Percentiles rank a stretch among this genome's conserved stretches.
phyloP scores from a whole-genome alignment of 2,329 filamentous ascomycete genomes.

The Scedosporium minutisporum region DNA sequence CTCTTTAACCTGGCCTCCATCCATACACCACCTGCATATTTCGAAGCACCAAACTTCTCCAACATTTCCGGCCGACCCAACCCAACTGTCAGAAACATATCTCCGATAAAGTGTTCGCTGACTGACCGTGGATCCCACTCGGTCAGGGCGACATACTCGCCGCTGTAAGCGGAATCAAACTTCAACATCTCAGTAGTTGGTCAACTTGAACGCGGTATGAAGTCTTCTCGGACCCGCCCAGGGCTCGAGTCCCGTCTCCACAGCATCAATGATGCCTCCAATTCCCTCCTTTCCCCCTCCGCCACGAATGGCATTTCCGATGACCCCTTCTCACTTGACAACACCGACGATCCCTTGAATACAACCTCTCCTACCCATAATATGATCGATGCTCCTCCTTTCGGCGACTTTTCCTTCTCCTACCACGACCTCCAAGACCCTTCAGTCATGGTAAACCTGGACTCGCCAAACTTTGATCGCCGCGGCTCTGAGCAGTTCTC shows the following conservation, averaged over 20 bases:
- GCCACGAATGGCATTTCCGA: constrained; percentile 10
- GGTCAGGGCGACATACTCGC: background rate
- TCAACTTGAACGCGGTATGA: background rate
- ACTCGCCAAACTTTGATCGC: constrained; percentile 23
- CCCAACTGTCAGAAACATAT: background rate
- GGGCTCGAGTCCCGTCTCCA: constrained; percentile 1
- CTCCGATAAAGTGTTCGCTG: background rate
- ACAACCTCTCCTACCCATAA: constrained; percentile 25
- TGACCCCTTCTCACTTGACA: constrained; percentile 11
- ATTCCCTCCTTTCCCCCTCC: constrained; percentile 9
- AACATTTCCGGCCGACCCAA: background rate
- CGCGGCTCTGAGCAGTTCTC: constrained; percentile 21
- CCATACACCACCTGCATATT: background rate
- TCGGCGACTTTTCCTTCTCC: constrained; percentile 43
- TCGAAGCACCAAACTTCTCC: background rate
- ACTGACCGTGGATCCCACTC: background rate
- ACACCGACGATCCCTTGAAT: constrained; percentile 20
- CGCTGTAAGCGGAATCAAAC: constrained; percentile 1
- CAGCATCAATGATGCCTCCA: background rate
- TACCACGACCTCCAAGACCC: constrained; percentile 35
- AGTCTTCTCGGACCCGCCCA: background rate
- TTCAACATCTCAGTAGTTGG: background rate
- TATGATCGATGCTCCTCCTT: constrained; percentile 37
- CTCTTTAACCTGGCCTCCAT: background rate
- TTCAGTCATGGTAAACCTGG: constrained; percentile 26